Base-by-base conservation (phyloP, 202 grass and related monocot species). In the Panicum virgatum region DNA sequence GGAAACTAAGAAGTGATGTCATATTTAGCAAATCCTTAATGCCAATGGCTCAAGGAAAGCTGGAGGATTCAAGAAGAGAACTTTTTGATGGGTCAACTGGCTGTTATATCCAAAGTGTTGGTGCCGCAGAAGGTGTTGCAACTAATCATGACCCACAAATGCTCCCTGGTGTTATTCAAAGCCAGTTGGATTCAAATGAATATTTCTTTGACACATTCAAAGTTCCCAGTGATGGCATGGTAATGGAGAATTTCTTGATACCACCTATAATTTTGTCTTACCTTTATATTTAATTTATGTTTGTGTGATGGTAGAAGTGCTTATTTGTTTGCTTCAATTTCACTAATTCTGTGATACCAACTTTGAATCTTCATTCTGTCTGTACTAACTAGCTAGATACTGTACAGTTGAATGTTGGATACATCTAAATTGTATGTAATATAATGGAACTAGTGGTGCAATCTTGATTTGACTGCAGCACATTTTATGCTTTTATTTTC, bases 1-100 rank as follows among this genome's bases (percentile, higher is more conserved):
- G 53, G 48, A 77, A 75, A 34, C 25, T 73, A 76, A 76, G 23
- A 36, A 29, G 50, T 30, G 73, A 82, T 85, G 27, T 36, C 2
- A 71, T 56, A 75, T 77, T 74, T 32, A 70, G 65, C 79, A 54
- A 77, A 43, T 63, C 82, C 78, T 64, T 87, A 9, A 39, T 57
- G 9, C 22, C 78, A 51, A 47, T 63, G 32, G 5, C 26, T 63
- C 29, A 73, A 50, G 9, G 12, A 73, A 72, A 29, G 38, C 52
- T 19, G 13, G 68, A 82, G 20, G 36, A 62, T 73, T 51, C 57
- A 63, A 14, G 0, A 72, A 56, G 48, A 56, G 36, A 50, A 11
- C 8, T 27, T 34, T 57, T 69, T 54, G 62, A 44, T 9, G 63
- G 51, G 3, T 19, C 50, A 80, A 13, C 37, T 69, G 78, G 50